These are phyloP conservation scores for Tylopilus felleus DNA, from an alignment of 768 basidiomycete species.

Conservation along the genomic window DNA sequence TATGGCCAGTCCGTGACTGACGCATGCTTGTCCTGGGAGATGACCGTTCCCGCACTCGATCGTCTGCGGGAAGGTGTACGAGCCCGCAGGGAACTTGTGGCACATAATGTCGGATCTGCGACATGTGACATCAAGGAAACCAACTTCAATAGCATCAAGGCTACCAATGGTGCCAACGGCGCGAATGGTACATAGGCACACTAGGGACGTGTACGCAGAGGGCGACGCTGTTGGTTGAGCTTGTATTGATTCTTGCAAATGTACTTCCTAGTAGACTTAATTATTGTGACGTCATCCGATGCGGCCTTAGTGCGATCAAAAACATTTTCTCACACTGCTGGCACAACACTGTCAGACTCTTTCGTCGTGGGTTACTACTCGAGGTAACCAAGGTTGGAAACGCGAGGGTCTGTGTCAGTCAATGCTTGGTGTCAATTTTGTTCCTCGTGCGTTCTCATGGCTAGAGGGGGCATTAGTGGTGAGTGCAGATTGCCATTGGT, in stretches of 20 bases:
- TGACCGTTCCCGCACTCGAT: slow-evolving; percentile 77
- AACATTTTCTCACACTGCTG: not conserved
- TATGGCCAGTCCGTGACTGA: slow-evolving; percentile 90
- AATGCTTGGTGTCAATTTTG: not conserved
- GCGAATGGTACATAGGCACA: slow-evolving; percentile 15
- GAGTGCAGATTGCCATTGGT: not conserved
- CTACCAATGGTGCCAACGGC: slow-evolving; percentile 18
- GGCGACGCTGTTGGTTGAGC: not conserved
- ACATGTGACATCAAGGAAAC: slow-evolving; percentile 7
- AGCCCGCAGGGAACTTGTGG: slow-evolving; percentile 58
- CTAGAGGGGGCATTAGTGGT: slow-evolving; percentile 5
- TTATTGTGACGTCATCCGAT: slow-evolving; percentile 10
- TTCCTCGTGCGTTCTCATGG: not conserved
- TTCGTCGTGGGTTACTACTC: not conserved
- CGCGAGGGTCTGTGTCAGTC: not conserved
- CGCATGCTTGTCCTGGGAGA: slow-evolving; percentile 88
- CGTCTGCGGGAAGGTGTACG: slow-evolving; percentile 85
- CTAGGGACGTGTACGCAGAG: not conserved
- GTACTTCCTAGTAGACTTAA: not conserved
- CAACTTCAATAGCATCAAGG: slow-evolving; percentile 14
- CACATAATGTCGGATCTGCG: slow-evolving; percentile 24
- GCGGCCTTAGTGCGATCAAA: not conserved
- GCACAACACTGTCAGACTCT: not conserved
- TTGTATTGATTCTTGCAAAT: not conserved
- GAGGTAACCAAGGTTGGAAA: not conserved